These are phyloP conservation scores for Isoetes engelmannii DNA, from an alignment of 83 land plant species.

Conservation along the genomic window DNA sequence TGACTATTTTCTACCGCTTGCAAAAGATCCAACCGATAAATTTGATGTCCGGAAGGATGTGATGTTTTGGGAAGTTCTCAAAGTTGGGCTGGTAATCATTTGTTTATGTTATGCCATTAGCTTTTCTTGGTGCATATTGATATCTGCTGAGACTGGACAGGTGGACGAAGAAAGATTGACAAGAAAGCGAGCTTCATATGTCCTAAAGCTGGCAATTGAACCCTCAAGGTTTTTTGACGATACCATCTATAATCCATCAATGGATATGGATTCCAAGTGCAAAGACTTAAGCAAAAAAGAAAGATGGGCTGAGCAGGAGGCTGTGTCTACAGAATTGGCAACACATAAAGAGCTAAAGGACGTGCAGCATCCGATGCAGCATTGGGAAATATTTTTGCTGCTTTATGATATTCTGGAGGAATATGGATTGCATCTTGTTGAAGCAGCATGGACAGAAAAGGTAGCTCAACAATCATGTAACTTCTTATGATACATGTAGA, in stretches of 20 bases:
- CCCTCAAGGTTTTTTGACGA: not conserved
- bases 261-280: not conserved
- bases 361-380: slow-evolving; percentile 14
- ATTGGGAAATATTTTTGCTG: slow-evolving; percentile 76
- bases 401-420: slow-evolving; percentile 92
- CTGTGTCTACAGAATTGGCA: slow-evolving; percentile 67
- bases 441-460: slow-evolving; percentile 88
- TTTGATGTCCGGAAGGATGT: slow-evolving; percentile 27
- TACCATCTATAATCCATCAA: not conserved
- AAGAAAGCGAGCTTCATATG: slow-evolving; percentile 66
- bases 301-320: slow-evolving; percentile 65
- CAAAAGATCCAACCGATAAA: slow-evolving; percentile 10
- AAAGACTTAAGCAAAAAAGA: slow-evolving; percentile 41
- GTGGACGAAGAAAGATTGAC: slow-evolving; percentile 63
- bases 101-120: not conserved
- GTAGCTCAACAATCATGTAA: slow-evolving; percentile 22
- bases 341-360: slow-evolving; percentile 14
- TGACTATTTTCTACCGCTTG: slow-evolving; percentile 28
- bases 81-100: slow-evolving; percentile 24
- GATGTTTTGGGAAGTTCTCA: slow-evolving; percentile 25
- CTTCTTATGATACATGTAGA: not conserved
- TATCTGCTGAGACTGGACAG: slow-evolving; percentile 31
- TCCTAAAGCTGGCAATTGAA: slow-evolving; percentile 47
- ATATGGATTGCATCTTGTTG: slow-evolving; percentile 86
- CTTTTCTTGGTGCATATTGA: slow-evolving; percentile 1